Conservation (phyloP, 192 early-diverging fungal species). For the Dissophora globulifera region DNA sequence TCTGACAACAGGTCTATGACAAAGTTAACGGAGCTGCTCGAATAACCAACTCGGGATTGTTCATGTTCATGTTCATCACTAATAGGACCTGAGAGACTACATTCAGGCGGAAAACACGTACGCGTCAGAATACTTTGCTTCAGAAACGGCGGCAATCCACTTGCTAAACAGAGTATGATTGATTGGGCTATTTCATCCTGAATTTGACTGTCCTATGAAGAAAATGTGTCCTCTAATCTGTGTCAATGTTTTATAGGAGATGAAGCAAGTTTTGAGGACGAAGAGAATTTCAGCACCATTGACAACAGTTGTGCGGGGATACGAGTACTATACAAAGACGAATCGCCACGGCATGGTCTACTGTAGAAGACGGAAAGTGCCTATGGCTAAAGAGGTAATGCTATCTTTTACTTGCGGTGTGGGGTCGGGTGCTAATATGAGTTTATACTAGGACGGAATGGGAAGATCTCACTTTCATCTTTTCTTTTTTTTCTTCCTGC, state of each 20-base stretch:
- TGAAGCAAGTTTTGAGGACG: constrained; percentile 60
- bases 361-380: constrained; percentile 53
- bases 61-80: too few species aligned
- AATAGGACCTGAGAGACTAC: constrained; percentile 56
- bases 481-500: too few species aligned
- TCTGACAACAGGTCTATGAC: too few species aligned
- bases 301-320: constrained; percentile 58
- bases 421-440: not conserved
- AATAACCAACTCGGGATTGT: too few species aligned
- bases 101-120: constrained; percentile 66
- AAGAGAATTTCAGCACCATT: constrained; percentile 54
- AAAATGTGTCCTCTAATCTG: too few species aligned
- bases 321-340: constrained; percentile 64
- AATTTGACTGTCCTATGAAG: too few species aligned
- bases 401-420: not conserved
- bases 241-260: constrained; percentile 63
- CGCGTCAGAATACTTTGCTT: constrained; percentile 43
- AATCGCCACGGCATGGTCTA: constrained; percentile 61
- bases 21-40: too few species aligned
- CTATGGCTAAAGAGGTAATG: constrained; percentile 58
- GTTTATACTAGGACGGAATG: not conserved
- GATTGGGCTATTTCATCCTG: not conserved
- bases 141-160: constrained; percentile 38
- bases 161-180: constrained; percentile 28
- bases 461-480: too few species aligned